Conservation (phyloP, 2,329 filamentous ascomycete genomes). For the Trichoderma sp. region DNA sequence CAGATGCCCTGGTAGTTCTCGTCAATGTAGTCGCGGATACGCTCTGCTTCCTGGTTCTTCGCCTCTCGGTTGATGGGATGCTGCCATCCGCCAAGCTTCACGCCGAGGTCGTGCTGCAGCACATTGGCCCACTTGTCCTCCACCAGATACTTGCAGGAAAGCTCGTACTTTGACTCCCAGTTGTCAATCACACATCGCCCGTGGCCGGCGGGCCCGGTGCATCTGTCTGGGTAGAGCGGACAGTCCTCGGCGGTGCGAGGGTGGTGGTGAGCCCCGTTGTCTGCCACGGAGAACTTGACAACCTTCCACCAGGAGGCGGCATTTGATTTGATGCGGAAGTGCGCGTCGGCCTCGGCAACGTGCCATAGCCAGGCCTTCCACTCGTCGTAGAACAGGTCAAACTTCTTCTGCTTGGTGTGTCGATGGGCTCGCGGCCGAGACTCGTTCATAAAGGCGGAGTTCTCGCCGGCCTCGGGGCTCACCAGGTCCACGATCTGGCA, state of each 20-base stretch:
- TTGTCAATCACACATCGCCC: slow-evolving; percentile 6
- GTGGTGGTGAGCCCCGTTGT: neutral
- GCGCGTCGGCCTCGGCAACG: slow-evolving; percentile 3
- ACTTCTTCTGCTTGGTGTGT: neutral
- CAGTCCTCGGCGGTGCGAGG: neutral
- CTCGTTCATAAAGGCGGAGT: slow-evolving; percentile 15
- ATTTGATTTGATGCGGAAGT: neutral
- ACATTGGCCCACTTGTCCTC: slow-evolving; percentile 14
- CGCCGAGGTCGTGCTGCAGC: neutral
- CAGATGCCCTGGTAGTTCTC: neutral
- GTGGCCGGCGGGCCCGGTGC: slow-evolving; percentile 11
- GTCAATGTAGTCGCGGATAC: neutral
- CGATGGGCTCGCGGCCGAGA: slow-evolving; percentile 8
- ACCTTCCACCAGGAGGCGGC: slow-evolving; percentile 14
- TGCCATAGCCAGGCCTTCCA: slow-evolving; percentile 23
- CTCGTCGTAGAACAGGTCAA: neutral
- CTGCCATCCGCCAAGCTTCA: neutral
- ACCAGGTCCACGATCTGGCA: slow-evolving; percentile 17
- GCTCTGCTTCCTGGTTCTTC: neutral
- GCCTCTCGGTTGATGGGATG: neutral
- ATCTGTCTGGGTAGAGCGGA: neutral
- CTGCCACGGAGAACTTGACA: slow-evolving; percentile 16
- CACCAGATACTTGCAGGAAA: slow-evolving; percentile 20
- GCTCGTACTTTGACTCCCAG: slow-evolving; percentile 17
- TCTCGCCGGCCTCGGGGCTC: slow-evolving; percentile 1